Evolutionary conservation across 164 flowering plant genomes (phyloP), one percentile per base, ranked within the genome.

Genomic region (Dillenia suffruticosa): DNA sequence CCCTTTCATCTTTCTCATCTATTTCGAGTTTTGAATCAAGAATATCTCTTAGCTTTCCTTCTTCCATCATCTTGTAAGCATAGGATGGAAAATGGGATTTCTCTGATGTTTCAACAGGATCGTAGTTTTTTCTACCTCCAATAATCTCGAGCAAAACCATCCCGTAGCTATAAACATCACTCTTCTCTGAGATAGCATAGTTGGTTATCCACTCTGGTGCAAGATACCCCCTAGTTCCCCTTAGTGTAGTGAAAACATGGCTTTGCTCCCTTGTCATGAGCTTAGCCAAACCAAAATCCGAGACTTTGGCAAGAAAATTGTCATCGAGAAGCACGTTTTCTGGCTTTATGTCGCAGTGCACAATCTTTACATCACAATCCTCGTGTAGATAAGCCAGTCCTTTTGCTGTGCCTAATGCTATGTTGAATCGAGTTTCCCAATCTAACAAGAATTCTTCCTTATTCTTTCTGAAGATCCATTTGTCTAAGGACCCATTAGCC

Each of bases 171-270:
- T 81, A 85, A 19, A 85, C 88, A 62, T 83, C 90, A 46, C 88
- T 83, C 73, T 85, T 85, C 62, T 85, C 90, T 6, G 88, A 85
- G 66, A 85, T 85, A 16, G 87, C 90, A 49, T 82, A 82, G 79
- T 79, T 85, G 26, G 87, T 81, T 77, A 85, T 81, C 90, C 90
- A 85, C 19, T 85, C 87, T 1, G 90, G 90, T 19, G 87, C 85
- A 26, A 85, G 81, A 67, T 83, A 85, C 11, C 90, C 90, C 50
- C 90, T 64, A 0, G 85, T 82, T 40, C 87, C 90, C 49, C 87
- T 59, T 13, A 82, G 46, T 0, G 85, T 85, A 0, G 87, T 85
- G 76, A 81, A 82, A n/a, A 82, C 90, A 63, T 79, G 85, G 74
- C 90, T 85, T 54, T 82, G 87, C 71, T 85, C 90, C 14, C 87